Evolutionary conservation across 2,329 filamentous ascomycete species (phyloP), one percentile per base, ranked within the genome.

Genomic region (Cordyceps pruinosa): DNA sequence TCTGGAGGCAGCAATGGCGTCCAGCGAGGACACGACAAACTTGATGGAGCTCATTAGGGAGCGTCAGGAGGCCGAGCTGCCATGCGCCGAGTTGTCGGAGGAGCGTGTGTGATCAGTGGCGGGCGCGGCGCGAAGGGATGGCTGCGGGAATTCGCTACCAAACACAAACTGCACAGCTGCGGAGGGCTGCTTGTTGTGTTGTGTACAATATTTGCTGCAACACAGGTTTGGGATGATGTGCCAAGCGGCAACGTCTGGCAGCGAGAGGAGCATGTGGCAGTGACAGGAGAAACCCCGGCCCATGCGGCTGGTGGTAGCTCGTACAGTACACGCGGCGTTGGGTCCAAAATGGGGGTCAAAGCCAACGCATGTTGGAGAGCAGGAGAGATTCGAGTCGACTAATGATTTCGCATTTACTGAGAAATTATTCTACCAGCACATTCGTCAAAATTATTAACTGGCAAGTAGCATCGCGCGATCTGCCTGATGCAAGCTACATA

Each of bases 11-110:
- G 89, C 89, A 68, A 99, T 97, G 69, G 86, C 87, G 78, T 97
- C 94, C 69, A 99, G 77, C 39, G 94, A 93, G 68, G 89, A 92
- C 68, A 95, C 86, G 66, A 99, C 90, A 71, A 99, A 99, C 66
- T 97, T 92, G 67, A 96, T 86, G 64, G 94, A 97, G 80, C 88
- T 96, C 77, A 96, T 88, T 65, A 84, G 87, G 69, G 84, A 81
- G 66, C 76, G 69, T 66, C 65, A 62, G 64, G 64, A 63, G 60
- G 63, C 61, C 70, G 66, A 72, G 71, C 64, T 70, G 75, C 71
- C 77, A 80, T 80, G 71, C 76, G 77, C 45, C 44, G 57, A 9
- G 47, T 19, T 25, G 44, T 47, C 13, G 25, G 25, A 5, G 53
- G 26, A 30, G 37, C 37, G 37, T n/a, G 8, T 9, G 26, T 44